Base-by-base conservation (phyloP, 1,284 basidiomycete species). In the Anthracocystis setariae region DNA sequence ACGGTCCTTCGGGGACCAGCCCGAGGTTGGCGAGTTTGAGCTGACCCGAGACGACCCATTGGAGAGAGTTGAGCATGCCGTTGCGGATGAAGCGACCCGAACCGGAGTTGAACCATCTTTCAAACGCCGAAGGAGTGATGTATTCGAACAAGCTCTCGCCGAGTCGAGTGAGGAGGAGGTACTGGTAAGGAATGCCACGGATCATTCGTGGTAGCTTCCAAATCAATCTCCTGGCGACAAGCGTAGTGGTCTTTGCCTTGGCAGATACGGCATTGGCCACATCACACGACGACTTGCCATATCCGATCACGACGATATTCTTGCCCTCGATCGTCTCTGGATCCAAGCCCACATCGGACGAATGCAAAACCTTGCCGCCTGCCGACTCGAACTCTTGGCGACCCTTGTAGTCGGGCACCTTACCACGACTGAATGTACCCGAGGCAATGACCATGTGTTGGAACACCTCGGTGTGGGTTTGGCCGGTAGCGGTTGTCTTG, bases 201-300 rank as follows among this genome's bases (percentile, higher is more conserved):
- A 71, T 63, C 51, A 61, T 51, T 27, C 75, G 53, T 3, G 77
- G 77, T 23, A 79, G 39, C 54, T 79, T 79, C 76, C 76, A 78
- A 37, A 78, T 78, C 17, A 79, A 50, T 17, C 76, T 55, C 9
- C 76, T 46, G 4, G 77, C 77, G 2, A 79, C 77, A 5, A 79
- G 49, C 0, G 77, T 79, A 33, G 69, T 60, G 38, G 24, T 23
- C 35, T 55, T 51, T 9, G 77, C 68, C 1, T 37, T 53, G 7
- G 43, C 63, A 3, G 71, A 71, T 1, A 74, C 63, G 17, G 77
- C 76, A 43, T 78, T 73, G 35, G 77, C 74, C 3, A 71, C 53
- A 46, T 79, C 77, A 57, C 76, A 78, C 3, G 76, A 72, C 17
- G 67, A 72, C 54, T 78, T 79, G 8, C 77, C 77, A 43, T 79